phyloP scores from a whole-genome alignment of 140 eudicot species.

The Oenanthe javanica region DNA sequence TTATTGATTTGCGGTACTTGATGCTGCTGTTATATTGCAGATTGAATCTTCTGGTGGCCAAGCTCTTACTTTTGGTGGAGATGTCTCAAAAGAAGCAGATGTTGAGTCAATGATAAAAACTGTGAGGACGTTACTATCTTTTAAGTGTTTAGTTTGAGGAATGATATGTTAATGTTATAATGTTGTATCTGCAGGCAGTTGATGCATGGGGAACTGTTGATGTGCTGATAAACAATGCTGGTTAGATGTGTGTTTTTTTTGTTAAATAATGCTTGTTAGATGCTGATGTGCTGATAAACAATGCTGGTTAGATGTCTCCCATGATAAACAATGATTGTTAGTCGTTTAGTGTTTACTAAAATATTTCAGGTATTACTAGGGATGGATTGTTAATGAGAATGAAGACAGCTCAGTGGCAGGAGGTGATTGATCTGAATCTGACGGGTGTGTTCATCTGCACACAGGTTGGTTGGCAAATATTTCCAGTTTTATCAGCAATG shows the following conservation, averaged over 20 bases:
- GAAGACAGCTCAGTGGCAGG: constrained; percentile 92
- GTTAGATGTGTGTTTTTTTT: constrained; percentile 19
- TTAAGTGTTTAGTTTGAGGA: neutral
- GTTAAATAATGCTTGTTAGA: too few species aligned
- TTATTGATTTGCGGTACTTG: neutral
- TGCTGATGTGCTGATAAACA: constrained; percentile 80
- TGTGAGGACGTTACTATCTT: constrained; percentile 35
- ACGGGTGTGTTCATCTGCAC: constrained; percentile 90
- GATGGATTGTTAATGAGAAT: constrained; percentile 93
- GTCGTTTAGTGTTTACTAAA: neutral
- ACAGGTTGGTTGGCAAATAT: constrained; percentile 46
- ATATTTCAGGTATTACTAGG: constrained; percentile 75
- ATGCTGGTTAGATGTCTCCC: constrained; percentile 58
- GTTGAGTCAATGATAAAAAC: constrained; percentile 95
- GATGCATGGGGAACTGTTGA: constrained; percentile 99
- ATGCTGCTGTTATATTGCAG: constrained; percentile 30
- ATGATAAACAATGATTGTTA: neutral
- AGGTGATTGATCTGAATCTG: constrained; percentile 92
- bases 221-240: constrained; percentile 89
- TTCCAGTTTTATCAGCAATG: neutral
- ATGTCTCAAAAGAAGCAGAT: constrained; percentile 91
- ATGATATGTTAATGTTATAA: neutral
- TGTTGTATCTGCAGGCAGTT: constrained; percentile 59
- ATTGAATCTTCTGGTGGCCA: constrained; percentile 80
- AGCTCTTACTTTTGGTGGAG: constrained; percentile 92